Base-by-base conservation (phyloP, 2,329 filamentous ascomycete genomes). In the Paracamarosporium sp. region DNA sequence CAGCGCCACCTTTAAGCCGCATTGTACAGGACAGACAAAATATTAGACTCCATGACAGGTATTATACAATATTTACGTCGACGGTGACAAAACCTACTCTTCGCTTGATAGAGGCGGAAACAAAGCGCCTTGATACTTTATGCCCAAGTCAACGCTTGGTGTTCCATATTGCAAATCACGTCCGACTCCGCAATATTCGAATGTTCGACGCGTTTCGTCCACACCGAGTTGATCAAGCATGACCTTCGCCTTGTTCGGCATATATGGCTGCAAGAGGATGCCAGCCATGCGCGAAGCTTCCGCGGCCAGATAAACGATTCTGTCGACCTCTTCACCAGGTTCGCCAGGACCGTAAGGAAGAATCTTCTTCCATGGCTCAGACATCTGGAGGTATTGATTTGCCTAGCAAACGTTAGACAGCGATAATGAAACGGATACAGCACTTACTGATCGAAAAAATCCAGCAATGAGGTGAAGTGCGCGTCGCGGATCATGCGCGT, bases 181-280 rank as follows among this genome's bases (percentile, higher is more conserved):
- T 1, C 87, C 87, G 27, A 88, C 78, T 25, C 64, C 72, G 5
- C 92, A 89, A 71, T 87, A 84, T 17, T 83, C 79, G 58, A 92
- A 85, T 0, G 80, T 84, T 55, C 94, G 84, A 51, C 84, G 85
- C 9, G 85, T 81, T 8, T 80, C 73, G 3, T 81, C 78, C 4
- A 99, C 93, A 1, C 90, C 89, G 8, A 99, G 80, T 68, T 89
- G 85, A 72, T 97, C 90, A 0, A 99, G 84, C 30, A 97, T 77
- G 63, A 86, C 80, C 11, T 78, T 77, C 45, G 92, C 85, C 76
- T 96, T 96, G 38, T 80, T 82, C 0, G 95, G 95, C 85, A 99
- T 96, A 70, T 93, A 91, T 1, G 95, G 93, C 75, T 97, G 93
- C 43, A 99, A 80, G 45, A 98, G 81, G 65, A 99, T 97, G 13